Evolutionary conservation across 2,329 filamentous ascomycete species (phyloP), one percentile per base, ranked within the genome.

Genomic region (Diaporthe nobilis): DNA sequence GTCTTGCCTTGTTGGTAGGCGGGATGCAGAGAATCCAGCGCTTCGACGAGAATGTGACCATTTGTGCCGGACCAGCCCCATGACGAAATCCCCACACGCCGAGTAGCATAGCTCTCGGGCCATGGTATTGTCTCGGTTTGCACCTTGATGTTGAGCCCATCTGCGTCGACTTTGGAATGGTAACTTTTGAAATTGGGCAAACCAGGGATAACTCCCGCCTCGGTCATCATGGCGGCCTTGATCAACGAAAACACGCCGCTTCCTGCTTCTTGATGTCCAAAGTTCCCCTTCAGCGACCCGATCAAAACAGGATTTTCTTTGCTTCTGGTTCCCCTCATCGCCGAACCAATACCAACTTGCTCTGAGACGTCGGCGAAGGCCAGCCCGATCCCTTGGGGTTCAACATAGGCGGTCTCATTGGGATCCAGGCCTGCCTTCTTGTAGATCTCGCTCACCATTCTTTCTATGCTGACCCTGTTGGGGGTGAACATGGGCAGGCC

Each of bases 371-470:
- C 55, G 28, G 55, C 55, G 31, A 58, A 58, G 8, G 55, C 28
- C 31, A 58, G 7, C 3, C 55, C 55, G 20, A 58, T 58, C 3
- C 55, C 55, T 13, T 58, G 55, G 4, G 55, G 55, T 20, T 84
- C 82, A 4, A 86, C 75, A 53, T 83, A 82, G 0, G 78, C 80
- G 0, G 83, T 85, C 17, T 79, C 70, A 1, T 63, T 39, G 2
- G 78, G 77, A 44, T 81, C 77, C 4, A 82, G 78, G 8, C 80
- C 85, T 0, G 84, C 81, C 3, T 74, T 67, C 0, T 37, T 22
- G 73, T 85, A 86, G 0, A 81, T 79, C 5, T 77, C 74, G 57
- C 77, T 57, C 37, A 85, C 85, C 5, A 84, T 73, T 0, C 61
- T 61, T 8, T 58, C 55, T 34, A 58, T 58, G 55, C 55, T 58